Evolutionary conservation across 2,329 filamentous ascomycete species (phyloP), one percentile per base, ranked within the genome.

Genomic region (Zopfia rhizophila): DNA sequence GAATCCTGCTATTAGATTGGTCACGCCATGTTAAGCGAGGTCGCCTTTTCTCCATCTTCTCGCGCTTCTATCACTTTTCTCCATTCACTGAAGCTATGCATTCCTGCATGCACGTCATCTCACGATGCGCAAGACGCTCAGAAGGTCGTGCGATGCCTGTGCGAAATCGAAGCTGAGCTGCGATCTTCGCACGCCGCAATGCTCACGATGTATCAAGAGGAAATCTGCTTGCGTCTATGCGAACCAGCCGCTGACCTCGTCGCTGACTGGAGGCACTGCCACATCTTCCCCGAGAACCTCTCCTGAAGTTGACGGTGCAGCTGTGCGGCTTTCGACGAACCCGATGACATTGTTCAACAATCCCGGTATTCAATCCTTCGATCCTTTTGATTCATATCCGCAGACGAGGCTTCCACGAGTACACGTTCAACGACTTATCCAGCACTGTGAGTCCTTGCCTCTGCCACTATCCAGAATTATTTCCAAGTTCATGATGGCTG

Each of bases 341-440:
- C 38, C 37, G 19, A 36, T 46, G 51, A 40, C 37, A 55, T 63
- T 53, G 55, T 47, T 25, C 53, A 29, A 51, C 69, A 61, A 57
- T 64, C 55, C 41, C 55, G 49, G 45, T 2, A 28, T 70, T 35
- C 67, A 65, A 2, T 72, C 72, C 7, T 60, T 82, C 24, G 82
- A 84, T 51, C 81, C 81, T 0, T 84, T 84, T 48, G 79, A 83
- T 38, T 79, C 80, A 3, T 83, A 83, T 55, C 82, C 82, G 4
- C 66, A 64, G 16, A 83, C 79, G 0, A 75, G 79, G 45, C 75
- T 84, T 19, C 75, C 78, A 4, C 73, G 78, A 16, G 63, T 66
- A 12, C 78, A 76, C 18, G 78, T 83, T 24, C 79, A 84, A 51
- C 74, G 77, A 22, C 72, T 84, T n/a, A 83, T 84, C 18, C 75